Conservation (phyloP, 1,139 yeast genomes). For the Magnusiomyces ingens region DNA sequence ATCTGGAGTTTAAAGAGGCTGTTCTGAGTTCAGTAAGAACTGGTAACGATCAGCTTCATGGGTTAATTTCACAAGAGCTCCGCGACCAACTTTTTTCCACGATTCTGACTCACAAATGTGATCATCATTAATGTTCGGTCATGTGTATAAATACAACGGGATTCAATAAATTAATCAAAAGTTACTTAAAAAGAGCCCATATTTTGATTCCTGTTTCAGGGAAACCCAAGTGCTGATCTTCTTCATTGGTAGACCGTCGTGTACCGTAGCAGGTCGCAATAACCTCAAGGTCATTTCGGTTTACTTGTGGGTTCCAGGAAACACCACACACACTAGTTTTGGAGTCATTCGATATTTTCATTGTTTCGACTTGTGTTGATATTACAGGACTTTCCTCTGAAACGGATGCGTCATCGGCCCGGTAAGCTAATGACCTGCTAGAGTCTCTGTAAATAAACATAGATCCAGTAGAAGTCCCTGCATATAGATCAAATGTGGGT, state of each 20-base stretch:
- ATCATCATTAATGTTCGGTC: no score
- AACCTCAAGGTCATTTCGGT: slow-evolving; percentile 6
- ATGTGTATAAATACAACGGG: neutral
- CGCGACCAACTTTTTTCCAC: slow-evolving; percentile 23
- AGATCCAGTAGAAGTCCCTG: neutral
- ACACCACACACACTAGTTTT: neutral
- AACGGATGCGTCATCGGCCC: no score
- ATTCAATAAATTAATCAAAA: slow-evolving; percentile 16
- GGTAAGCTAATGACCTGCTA: no score
- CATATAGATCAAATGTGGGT: neutral
- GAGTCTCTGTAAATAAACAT: neutral
- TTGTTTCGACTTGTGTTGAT: no score
- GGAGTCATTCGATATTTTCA: no score
- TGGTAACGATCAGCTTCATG: slow-evolving; percentile 32
- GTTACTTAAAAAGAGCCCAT: slow-evolving; percentile 20
- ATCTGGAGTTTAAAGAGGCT: slow-evolving; percentile 17
- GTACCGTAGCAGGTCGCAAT: slow-evolving; percentile 3
- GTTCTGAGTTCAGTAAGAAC: slow-evolving; percentile 25
- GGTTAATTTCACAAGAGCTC: slow-evolving; percentile 27
- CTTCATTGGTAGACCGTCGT: neutral
- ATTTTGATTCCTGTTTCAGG: neutral
- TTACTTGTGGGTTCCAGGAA: slow-evolving; percentile 10
- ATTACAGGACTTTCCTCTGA: no score
- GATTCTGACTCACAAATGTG: slow-evolving; percentile 9
- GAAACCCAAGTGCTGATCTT: neutral